Evolutionary conservation across 352 stramenopile genomes (phyloP).

Genomic region (Globisporangium cederbergense): DNA sequence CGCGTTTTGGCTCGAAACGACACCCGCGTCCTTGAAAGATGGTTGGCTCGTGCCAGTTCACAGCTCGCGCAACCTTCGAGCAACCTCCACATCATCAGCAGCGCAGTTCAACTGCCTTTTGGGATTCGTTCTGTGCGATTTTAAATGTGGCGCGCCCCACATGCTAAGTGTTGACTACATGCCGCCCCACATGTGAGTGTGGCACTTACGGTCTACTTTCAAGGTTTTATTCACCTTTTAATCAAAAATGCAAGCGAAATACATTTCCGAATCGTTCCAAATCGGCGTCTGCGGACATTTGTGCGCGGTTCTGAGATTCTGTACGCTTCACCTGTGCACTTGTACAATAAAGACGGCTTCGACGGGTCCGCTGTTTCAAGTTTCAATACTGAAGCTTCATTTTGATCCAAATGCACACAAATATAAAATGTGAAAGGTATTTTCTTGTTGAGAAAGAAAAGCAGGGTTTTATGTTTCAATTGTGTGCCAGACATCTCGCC

Average conservation of each 20-base stretch:
- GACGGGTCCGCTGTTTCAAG: too few species aligned
- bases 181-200: neutral
- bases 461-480: conserved; percentile 17
- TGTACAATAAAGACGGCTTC: too few species aligned
- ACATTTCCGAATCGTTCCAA: too few species aligned
- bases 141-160: conserved; percentile 5
- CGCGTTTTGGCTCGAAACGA: conserved; percentile 16
- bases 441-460: too few species aligned
- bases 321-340: too few species aligned
- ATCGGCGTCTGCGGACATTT: too few species aligned
- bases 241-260: neutral
- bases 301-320: too few species aligned
- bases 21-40: conserved; percentile 18
- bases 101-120: neutral
- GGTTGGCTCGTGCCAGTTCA: conserved; percentile 31
- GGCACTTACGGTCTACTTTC: neutral
- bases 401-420: neutral
- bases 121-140: neutral
- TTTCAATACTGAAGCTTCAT: too few species aligned
- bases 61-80: conserved; percentile 27
- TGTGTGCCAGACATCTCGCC: conserved; percentile 18
- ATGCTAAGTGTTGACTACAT: neutral
- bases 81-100: conserved; percentile 18
- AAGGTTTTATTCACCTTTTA: neutral
- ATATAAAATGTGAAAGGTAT: too few species aligned